Conservation (phyloP, 768 basidiomycete species). For the Phlebiopsis gigantea region DNA sequence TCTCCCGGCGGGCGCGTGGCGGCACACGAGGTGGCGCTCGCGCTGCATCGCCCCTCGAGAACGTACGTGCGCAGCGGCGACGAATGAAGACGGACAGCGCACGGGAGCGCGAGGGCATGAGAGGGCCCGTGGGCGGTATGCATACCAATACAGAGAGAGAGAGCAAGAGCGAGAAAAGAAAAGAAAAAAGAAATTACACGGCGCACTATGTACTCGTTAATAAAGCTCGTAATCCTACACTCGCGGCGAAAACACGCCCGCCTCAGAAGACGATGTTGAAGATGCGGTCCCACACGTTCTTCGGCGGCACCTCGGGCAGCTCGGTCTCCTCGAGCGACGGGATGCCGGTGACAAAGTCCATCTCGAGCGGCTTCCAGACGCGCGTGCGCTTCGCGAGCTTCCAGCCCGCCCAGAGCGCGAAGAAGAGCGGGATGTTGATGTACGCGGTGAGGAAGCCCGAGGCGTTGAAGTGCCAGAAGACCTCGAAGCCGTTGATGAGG, state of each 20-base stretch:
- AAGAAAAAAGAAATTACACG: not conserved
- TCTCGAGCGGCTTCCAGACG: slow-evolving; percentile 52
- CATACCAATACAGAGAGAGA: not conserved
- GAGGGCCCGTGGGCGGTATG: no score
- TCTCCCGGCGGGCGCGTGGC: not conserved
- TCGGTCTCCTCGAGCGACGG: slow-evolving; percentile 70
- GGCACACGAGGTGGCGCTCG: no score
- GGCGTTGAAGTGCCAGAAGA: slow-evolving; percentile 61
- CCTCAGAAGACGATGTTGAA: slow-evolving; percentile 47
- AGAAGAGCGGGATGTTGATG: slow-evolving; percentile 44
- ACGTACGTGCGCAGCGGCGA: no score
- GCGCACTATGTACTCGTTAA: not conserved
- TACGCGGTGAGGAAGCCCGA: slow-evolving; percentile 47
- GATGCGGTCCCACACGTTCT: slow-evolving; percentile 45
- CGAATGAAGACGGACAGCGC: no score
- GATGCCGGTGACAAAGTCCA: slow-evolving; percentile 72
- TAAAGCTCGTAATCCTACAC: not conserved
- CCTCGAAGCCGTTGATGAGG: slow-evolving; percentile 47
- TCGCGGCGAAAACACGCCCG: not conserved
- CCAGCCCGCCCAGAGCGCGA: slow-evolving; percentile 39
- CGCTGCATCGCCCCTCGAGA: no score
- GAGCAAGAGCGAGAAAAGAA: slow-evolving; percentile 14
- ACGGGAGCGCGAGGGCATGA: no score
- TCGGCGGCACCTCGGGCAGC: slow-evolving; percentile 42
- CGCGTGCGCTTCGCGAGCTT: slow-evolving; percentile 35